Percentiles rank a stretch among this genome's conserved stretches.
Conservation (phyloP, 805 yeast species). For the Saccharomycopsis sp. region DNA sequence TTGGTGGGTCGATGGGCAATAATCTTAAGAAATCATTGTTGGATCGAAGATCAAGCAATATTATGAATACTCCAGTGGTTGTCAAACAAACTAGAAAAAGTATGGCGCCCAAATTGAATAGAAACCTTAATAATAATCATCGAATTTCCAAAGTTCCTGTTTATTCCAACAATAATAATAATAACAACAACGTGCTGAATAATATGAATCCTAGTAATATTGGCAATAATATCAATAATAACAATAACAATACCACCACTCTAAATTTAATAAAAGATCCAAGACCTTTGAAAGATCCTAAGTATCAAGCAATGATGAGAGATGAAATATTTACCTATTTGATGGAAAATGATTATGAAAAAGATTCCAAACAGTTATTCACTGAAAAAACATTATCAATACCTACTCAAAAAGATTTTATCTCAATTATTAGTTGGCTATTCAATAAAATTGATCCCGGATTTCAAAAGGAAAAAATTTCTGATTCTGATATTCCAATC, state of each 20-base stretch:
- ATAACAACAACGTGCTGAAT: not conserved
- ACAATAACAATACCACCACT: not conserved
- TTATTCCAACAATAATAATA: slow-evolving; percentile 1
- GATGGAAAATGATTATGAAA: slow-evolving; percentile 53
- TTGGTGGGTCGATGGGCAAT: not conserved
- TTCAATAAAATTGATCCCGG: slow-evolving; percentile 74
- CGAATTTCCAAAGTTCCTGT: slow-evolving; percentile 1
- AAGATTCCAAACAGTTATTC: slow-evolving; percentile 62
- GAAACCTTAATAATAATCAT: not conserved
- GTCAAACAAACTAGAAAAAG: slow-evolving; percentile 2
- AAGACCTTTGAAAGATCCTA: slow-evolving; percentile 67
- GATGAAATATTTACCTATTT: slow-evolving; percentile 61
- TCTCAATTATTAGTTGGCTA: slow-evolving; percentile 66
- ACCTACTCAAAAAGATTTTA: slow-evolving; percentile 86
- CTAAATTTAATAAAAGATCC: no score
- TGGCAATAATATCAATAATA: slow-evolving; percentile 19
- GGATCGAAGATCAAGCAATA: no score
- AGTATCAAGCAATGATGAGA: slow-evolving; percentile 54
- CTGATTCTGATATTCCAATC: slow-evolving; percentile 51
- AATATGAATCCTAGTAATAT: not conserved
- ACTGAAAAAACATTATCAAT: slow-evolving; percentile 51
- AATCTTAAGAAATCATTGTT: not conserved
- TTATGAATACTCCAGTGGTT: not conserved
- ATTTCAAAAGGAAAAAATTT: slow-evolving; percentile 50
- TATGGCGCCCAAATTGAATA: not conserved